Evolutionary conservation across 2,329 filamentous ascomycete species (phyloP), one percentile per base, ranked within the genome.

Genomic region (Colletotrichum phormii): DNA sequence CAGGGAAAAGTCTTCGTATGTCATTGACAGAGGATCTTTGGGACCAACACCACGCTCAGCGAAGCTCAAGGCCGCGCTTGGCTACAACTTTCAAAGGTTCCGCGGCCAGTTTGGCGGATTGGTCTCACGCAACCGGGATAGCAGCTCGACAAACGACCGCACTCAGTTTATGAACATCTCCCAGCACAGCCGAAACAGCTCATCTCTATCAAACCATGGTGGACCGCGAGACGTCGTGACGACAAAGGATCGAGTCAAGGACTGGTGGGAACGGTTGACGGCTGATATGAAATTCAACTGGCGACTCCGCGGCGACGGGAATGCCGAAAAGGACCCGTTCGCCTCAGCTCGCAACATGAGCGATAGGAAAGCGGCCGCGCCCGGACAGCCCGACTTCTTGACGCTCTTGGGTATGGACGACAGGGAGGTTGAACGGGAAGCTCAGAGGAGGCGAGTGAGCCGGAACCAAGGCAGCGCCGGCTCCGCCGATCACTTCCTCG

Each of bases 151-250:
- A 3, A n/a, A 65, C 6, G 33, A 51, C 24, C 70, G 70, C 18
- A 89, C 88, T 9, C 88, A 89, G 75, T 89, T 87, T 73, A 81
- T 84, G 71, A 81, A 83, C 29, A 70, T 75, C 64, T 72, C 74
- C 13, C 77, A 78, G 33, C 84, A 85, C 74, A 86, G 83, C 71
- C 82, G 83, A 37, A 82, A 79, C 57, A 82, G 81, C 58, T 84
- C 84, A 11, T 76, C 74, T 51, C 71, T 67, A 67, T 67, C 73
- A 51, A 68, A 63, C 64, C 70, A 31, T 42, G 64, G 49, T 35
- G 64, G 13, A 11, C 67, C 71, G 9, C 76, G 70, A 11, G 76
- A 78, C 12, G 67, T 76, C 11, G 63, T 77, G 15, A 78, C 81
- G 6, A 67, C 77, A 7, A 85, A 83, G 72, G 84, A 84, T 51